phyloP scores from a whole-genome alignment of 768 basidiomycete species.

The Mycena metata region DNA sequence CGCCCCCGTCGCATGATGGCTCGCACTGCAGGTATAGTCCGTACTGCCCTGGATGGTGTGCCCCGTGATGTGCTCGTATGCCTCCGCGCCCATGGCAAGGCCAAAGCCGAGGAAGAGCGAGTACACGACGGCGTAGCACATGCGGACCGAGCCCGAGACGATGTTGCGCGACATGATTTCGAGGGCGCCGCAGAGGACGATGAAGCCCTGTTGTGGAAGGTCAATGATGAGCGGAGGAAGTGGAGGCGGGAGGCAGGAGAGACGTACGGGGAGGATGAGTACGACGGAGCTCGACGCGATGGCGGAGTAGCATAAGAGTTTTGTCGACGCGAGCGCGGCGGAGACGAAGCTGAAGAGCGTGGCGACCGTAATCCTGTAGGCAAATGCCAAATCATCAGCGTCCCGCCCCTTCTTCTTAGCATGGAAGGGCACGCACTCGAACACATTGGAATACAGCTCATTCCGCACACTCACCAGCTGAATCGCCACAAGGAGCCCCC shows the following conservation, averaged over 20 bases:
- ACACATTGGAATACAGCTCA: slow-evolving; percentile 85
- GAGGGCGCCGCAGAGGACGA: slow-evolving; percentile 79
- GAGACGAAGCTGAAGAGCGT: slow-evolving; percentile 84
- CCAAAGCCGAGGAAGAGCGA: slow-evolving; percentile 87
- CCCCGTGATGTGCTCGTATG: slow-evolving; percentile 71
- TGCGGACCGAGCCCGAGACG: slow-evolving; percentile 85
- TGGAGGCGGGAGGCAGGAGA: slow-evolving; percentile 8
- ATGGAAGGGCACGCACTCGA: slow-evolving; percentile 62
- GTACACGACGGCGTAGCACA: slow-evolving; percentile 86
- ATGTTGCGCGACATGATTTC: slow-evolving; percentile 87
- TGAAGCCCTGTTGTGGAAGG: slow-evolving; percentile 61
- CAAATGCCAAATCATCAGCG: slow-evolving; percentile 12
- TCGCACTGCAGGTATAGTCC: slow-evolving; percentile 71
- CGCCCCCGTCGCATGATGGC: slow-evolving; percentile 68
- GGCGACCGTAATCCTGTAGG: slow-evolving; percentile 78
- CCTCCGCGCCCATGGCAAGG: slow-evolving; percentile 81
- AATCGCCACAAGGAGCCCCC: slow-evolving; percentile 77
- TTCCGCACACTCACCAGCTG: slow-evolving; percentile 81
- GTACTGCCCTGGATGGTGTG: slow-evolving; percentile 60
- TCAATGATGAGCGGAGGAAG: slow-evolving; percentile 33
- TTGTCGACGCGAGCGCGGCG: slow-evolving; percentile 77
- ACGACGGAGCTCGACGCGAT: slow-evolving; percentile 83
- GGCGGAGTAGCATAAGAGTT: slow-evolving; percentile 85
- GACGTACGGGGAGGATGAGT: slow-evolving; percentile 79
- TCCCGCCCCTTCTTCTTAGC: background rate